Base-by-base conservation (phyloP, 768 basidiomycete genomes). In the Rhizopogon vesiculosus region DNA sequence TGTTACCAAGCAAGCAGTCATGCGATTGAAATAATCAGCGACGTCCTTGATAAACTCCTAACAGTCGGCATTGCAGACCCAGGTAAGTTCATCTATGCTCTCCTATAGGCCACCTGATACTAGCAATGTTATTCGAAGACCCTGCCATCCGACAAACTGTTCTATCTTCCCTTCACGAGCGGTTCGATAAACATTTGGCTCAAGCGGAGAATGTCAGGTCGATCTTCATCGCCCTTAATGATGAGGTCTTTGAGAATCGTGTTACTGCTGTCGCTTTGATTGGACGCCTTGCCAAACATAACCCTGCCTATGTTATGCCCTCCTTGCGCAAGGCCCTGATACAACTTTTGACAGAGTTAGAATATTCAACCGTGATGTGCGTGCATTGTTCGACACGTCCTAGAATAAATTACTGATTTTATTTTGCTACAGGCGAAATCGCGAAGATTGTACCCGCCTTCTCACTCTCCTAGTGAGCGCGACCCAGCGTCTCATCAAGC, bases 281-380 rank as follows among this genome's bases (percentile, higher is more conserved):
- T 56, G 97, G 97, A 1, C 86, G 97, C 28, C 81, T 99, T 25
- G 92, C 95, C 3, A 84, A 86, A 62, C 91, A 96, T 71, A 99
- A 99, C 65, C 97, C 97, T 0, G 97, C 97, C 15, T 97, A 98
- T 74, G 94, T 99, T 18, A 98, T 99, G 89, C 96, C 97, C 8
- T 93, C 93, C 3, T 76, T 99, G 22, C 83, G 97, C 45, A 98
- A 98, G 71, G 87, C 94, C 1, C 77, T 99, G 56, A 97, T 98
- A 54, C 96, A 98, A 67, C 81, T 99, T 7, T 76, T 99, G 56
- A 98, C 97, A 0, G 97, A 98, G 72, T 75, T 99, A 39, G 95
- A 98, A 73, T 98, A 98, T 66, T 93, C 94, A 3, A 94, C 91
- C 2, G 86, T 93, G 50, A 77, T 76, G 86, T 88, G 72, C 76